A percentile compares a stretch with the other conserved stretches of the same genome.
Evolutionary conservation across 495 filamentous ascomycete genomes (phyloP).

Genomic region (Podospora fimiseda): DNA sequence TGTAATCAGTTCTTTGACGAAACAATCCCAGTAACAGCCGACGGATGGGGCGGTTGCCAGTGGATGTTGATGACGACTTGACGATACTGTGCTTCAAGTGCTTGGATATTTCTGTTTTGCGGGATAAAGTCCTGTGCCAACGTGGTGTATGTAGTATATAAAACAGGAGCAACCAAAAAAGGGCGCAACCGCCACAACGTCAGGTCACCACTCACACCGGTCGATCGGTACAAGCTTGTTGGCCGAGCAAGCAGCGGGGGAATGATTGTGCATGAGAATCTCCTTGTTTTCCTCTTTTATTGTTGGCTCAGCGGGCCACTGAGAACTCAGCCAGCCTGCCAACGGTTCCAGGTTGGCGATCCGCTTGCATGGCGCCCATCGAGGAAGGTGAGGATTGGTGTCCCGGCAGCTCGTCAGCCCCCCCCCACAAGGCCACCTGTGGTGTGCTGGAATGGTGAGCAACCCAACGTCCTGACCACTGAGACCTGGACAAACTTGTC

Average conservation of each 20-base stretch:
- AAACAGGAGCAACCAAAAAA: too few relatives aligned
- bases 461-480: neutral
- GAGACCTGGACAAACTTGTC: neutral
- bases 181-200: too few relatives aligned
- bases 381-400: neutral
- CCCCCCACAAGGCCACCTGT: neutral
- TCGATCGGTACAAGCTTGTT: neutral
- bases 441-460: neutral
- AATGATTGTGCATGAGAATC: neutral
- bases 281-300: neutral
- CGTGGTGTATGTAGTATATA: too few relatives aligned
- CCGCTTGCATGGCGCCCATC: neutral
- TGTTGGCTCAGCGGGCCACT: neutral
- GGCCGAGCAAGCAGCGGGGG: neutral
- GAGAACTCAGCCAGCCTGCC: neutral
- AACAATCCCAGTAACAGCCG: too few relatives aligned
- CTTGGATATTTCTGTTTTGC: too few relatives aligned
- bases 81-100: too few relatives aligned
- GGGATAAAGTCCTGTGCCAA: neutral
- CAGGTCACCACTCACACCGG: too few relatives aligned
- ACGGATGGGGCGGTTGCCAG: too few relatives aligned
- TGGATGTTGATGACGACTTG: neutral
- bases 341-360: neutral
- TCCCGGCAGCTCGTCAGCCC: neutral
- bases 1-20: too few relatives aligned